phyloP scores from a whole-genome alignment of 345 rosid genomes.

The Rhizophora mangle region DNA sequence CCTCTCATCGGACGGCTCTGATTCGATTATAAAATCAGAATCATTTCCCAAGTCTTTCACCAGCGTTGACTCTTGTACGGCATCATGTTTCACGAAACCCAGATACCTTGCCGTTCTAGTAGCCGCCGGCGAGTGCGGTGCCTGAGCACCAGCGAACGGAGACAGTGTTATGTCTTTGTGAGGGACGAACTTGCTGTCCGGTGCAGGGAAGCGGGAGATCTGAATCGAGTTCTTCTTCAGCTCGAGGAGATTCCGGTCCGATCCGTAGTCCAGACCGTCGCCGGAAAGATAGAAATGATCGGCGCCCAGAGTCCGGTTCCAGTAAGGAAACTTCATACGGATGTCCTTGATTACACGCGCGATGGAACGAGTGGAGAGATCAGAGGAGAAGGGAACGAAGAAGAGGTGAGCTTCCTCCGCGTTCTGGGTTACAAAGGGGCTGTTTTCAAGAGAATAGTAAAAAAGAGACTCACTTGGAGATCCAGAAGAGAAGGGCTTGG shows the following conservation, averaged over 20 bases:
- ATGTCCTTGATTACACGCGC: constrained; percentile 32
- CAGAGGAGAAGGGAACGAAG: constrained; percentile 46
- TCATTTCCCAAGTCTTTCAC: constrained; percentile 28
- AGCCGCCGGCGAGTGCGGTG: constrained; percentile 3
- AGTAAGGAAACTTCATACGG: constrained; percentile 42
- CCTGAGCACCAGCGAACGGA: constrained; percentile 22
- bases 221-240: constrained; percentile 63
- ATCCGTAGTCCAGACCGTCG: constrained; percentile 33
- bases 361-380: constrained; percentile 31
- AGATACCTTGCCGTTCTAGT: constrained; percentile 16
- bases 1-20: constrained; percentile 40
- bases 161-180: constrained; percentile 59
- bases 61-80: constrained; percentile 24
- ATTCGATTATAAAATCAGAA: constrained; percentile 42
- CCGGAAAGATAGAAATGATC: constrained; percentile 53
- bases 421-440: constrained; percentile 37
- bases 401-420: constrained; percentile 55
- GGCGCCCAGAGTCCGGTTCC: constrained; percentile 68
- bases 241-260: constrained; percentile 52
- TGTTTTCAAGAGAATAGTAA: constrained; percentile 40
- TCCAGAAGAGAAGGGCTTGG: constrained; percentile 20
- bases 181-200: constrained; percentile 38
- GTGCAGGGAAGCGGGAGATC: constrained; percentile 53
- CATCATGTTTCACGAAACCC: constrained; percentile 33
- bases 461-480: constrained; percentile 42